phyloP scores from a whole-genome alignment of 352 stramenopile genomes.

The Pythium phragmiticola region DNA sequence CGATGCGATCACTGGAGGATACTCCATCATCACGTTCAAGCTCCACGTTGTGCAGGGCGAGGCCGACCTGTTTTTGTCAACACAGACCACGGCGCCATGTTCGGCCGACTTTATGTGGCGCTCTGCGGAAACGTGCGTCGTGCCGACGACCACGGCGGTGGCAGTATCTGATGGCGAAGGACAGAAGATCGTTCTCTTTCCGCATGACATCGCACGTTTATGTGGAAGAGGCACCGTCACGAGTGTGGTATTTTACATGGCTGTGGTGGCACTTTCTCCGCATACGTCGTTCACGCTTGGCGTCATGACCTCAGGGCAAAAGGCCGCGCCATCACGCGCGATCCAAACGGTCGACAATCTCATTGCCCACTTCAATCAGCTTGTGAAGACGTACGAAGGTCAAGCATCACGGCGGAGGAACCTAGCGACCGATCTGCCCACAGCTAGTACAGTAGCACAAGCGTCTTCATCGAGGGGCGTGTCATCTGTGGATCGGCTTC shows the following conservation, averaged over 20 bases:
- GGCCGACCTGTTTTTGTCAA: slow-evolving; percentile 68
- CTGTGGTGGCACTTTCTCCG: slow-evolving; percentile 45
- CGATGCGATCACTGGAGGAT: slow-evolving; percentile 4
- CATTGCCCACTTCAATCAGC: slow-evolving; percentile 66
- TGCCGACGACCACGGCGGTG: background rate
- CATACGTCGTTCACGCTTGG: slow-evolving; percentile 45
- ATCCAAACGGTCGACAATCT: slow-evolving; percentile 66
- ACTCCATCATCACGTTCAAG: slow-evolving; percentile 56
- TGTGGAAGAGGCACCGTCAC: background rate
- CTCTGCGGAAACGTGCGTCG: slow-evolving; percentile 12
- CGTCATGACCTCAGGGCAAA: slow-evolving; percentile 67
- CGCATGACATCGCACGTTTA: slow-evolving; percentile 42
- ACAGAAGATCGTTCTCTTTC: slow-evolving; percentile 60
- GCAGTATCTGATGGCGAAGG: slow-evolving; percentile 7
- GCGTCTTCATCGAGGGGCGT: slow-evolving; percentile 1
- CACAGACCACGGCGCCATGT: slow-evolving; percentile 61
- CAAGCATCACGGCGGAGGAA: slow-evolving; percentile 14
- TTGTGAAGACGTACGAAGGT: slow-evolving; percentile 40
- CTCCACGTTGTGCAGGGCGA: slow-evolving; percentile 46
- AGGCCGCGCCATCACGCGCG: slow-evolving; percentile 46
- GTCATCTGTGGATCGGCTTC: slow-evolving; percentile 25
- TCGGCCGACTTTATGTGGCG: slow-evolving; percentile 73
- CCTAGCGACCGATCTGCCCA: background rate
- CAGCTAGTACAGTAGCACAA: background rate
- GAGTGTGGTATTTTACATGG: slow-evolving; percentile 49